Percentiles rank a stretch among this genome's conserved stretches.
phyloP scores from a whole-genome alignment of 257 asterid species.

The Prunella vulgaris region DNA sequence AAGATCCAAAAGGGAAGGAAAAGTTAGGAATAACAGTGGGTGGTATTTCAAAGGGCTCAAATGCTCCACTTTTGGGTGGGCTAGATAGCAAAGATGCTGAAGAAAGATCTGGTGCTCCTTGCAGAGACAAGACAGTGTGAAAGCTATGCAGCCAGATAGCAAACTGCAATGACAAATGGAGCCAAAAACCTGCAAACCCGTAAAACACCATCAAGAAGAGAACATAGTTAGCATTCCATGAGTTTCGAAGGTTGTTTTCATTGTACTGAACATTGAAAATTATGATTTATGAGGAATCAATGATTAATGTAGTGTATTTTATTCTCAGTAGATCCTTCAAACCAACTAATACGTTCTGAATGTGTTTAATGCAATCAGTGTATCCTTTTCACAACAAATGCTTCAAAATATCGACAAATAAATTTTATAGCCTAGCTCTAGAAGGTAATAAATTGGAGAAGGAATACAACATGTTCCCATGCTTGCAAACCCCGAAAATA shows the following conservation, averaged over 20 bases:
- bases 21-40: conserved; percentile 63
- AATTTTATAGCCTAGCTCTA: background rate
- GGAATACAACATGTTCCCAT: background rate
- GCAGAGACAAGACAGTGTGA: conserved; percentile 35
- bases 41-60: conserved; percentile 73
- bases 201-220: background rate
- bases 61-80: conserved; percentile 51
- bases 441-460: background rate
- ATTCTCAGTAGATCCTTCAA: background rate
- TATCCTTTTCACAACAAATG: background rate
- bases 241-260: background rate
- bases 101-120: conserved; percentile 29
- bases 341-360: too few species aligned
- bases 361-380: background rate
- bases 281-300: background rate
- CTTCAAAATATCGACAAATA: background rate
- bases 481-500: background rate
- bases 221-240: background rate
- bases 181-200: conserved; percentile 48
- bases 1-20: conserved; percentile 53
- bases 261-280: background rate
- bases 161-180: conserved; percentile 44
- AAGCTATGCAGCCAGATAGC: conserved; percentile 55
- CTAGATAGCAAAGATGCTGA: conserved; percentile 42
- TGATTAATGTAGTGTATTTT: background rate